phyloP scores from a whole-genome alignment of 306 rosid species.

The Prinsepia uniflora region DNA sequence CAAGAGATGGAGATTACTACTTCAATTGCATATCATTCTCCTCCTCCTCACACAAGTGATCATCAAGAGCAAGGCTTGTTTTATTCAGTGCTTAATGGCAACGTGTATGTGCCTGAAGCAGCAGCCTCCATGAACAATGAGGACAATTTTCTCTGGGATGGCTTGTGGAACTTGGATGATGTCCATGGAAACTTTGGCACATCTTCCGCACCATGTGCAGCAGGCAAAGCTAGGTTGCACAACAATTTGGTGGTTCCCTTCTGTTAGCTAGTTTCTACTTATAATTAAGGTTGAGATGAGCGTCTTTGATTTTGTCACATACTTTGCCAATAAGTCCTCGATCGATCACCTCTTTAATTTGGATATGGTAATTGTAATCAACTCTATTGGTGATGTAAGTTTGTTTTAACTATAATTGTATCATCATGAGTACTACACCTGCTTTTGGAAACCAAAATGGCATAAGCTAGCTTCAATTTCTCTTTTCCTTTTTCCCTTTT shows the following conservation, averaged over 20 bases:
- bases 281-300: no score
- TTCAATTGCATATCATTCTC: conserved; percentile 23
- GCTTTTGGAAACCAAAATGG: neutral
- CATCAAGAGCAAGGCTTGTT: conserved; percentile 42
- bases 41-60: conserved; percentile 26
- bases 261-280: conserved; percentile 20
- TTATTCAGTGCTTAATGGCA: conserved; percentile 41
- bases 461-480: neutral
- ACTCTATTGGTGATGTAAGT: no score
- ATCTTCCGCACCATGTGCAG: conserved; percentile 32
- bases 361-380: no score
- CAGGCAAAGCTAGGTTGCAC: conserved; percentile 41
- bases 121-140: conserved; percentile 23
- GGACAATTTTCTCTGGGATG: conserved; percentile 54
- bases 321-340: no score
- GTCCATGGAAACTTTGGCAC: conserved; percentile 41
- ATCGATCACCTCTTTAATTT: no score
- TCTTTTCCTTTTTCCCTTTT: neutral
- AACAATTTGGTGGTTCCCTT: conserved; percentile 66
- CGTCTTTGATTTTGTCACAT: neutral
- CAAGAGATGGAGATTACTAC: conserved; percentile 30
- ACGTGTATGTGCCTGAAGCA: conserved; percentile 33
- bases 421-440: neutral
- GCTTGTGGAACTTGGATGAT: conserved; percentile 75
- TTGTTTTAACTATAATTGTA: no score